Percentiles rank a stretch among this genome's conserved stretches.
These are phyloP conservation scores for Endogone sp. DNA, from an alignment of 192 early-diverging fungal genomes.

Conservation along the genomic window DNA sequence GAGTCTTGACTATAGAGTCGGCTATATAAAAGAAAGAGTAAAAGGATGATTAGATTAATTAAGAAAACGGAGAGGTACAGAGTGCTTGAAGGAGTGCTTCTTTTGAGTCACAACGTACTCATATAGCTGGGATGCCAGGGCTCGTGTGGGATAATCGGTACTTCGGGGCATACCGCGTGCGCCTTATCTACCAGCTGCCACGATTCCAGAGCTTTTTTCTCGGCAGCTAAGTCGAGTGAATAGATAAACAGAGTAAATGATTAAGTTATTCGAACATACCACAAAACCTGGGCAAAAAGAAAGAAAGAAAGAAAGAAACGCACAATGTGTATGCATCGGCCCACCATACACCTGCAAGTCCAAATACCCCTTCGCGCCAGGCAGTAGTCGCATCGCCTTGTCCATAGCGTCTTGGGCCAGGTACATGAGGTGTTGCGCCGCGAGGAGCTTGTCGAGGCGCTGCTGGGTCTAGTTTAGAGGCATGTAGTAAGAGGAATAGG, in stretches of 20 bases:
- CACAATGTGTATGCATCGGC: background rate
- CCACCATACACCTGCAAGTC: background rate
- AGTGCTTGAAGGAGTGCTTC: background rate
- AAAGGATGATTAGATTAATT: background rate
- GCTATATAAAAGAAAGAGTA: background rate
- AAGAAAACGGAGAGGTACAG: background rate
- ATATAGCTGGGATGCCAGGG: background rate
- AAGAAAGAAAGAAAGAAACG: background rate
- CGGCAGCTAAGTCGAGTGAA: background rate
- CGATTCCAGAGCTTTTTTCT: background rate
- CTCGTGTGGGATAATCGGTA: background rate
- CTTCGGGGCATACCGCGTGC: background rate
- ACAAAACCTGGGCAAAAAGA: background rate
- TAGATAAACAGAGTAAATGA: too few species aligned
- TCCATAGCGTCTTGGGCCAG: background rate
- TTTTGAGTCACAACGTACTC: background rate
- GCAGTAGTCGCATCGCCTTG: background rate
- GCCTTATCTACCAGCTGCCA: background rate
- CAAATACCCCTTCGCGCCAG: background rate
- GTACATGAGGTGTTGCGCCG: constrained; percentile 1
- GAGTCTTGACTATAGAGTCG: background rate
- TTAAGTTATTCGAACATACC: background rate
- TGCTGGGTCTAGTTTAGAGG: background rate
- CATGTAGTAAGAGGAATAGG: background rate
- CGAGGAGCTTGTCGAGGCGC: background rate